Percentiles rank a stretch among this genome's conserved stretches.
phyloP scores from a whole-genome alignment of 805 yeast genomes.

The Hemisphaericaspora nanyangensis region DNA sequence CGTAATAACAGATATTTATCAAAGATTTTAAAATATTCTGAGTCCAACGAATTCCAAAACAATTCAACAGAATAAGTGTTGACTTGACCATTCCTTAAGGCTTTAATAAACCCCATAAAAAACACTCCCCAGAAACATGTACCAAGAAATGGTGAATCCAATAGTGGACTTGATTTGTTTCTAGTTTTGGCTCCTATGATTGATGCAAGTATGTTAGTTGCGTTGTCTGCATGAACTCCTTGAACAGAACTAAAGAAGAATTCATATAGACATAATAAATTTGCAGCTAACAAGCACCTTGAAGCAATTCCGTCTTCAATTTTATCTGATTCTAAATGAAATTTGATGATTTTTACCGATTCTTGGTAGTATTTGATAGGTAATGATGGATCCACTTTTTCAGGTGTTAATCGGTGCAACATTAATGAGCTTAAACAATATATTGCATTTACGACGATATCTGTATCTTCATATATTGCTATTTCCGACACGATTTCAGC shows the following conservation, averaged over 20 bases:
- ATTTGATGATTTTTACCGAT: slow-evolving; percentile 29
- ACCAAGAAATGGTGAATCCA: slow-evolving; percentile 25
- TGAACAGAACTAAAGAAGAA: slow-evolving; percentile 35
- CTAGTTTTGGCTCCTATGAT: slow-evolving; percentile 18
- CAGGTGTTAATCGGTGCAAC: slow-evolving; percentile 27
- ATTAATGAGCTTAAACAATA: slow-evolving; percentile 35
- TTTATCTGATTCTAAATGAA: slow-evolving; percentile 18
- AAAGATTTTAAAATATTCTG: slow-evolving; percentile 22
- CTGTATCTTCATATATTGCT: slow-evolving; percentile 36
- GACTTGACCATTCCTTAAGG: slow-evolving; percentile 29
- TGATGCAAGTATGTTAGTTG: slow-evolving; percentile 29
- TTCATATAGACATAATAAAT: slow-evolving; percentile 35
- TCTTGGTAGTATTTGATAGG: slow-evolving; percentile 37
- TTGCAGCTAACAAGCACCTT: slow-evolving; percentile 35
- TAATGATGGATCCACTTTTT: slow-evolving; percentile 22
- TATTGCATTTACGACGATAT: slow-evolving; percentile 34
- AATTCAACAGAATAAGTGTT: slow-evolving; percentile 27
- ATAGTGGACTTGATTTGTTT: slow-evolving; percentile 18
- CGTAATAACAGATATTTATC: slow-evolving; percentile 5
- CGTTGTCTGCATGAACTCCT: slow-evolving; percentile 36
- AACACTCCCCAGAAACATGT: slow-evolving; percentile 36
- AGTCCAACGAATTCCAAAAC: slow-evolving; percentile 32
- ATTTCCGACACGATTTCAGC: slow-evolving; percentile 29
- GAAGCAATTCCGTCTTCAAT: slow-evolving; percentile 26
- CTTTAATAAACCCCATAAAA: slow-evolving; percentile 31